Conservation (phyloP, 768 basidiomycete species). For the Lentinula detonsa region DNA sequence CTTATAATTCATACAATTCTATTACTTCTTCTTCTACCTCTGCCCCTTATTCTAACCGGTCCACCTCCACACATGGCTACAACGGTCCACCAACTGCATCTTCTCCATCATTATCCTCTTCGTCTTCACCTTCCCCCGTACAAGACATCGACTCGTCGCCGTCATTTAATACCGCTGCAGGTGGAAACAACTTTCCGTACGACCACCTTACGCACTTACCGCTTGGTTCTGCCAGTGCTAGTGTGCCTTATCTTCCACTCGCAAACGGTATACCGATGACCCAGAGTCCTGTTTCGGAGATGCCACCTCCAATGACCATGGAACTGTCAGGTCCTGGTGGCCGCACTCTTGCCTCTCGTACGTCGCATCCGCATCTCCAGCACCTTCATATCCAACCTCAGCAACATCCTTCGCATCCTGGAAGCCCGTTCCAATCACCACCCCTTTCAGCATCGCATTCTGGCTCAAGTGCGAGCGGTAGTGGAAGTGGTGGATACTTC, state of each 20-base stretch:
- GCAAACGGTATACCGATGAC: neutral
- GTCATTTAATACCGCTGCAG: neutral
- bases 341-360: neutral
- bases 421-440: neutral
- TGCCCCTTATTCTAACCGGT: neutral
- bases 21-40: neutral
- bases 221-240: neutral
- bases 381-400: neutral
- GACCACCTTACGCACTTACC: neutral
- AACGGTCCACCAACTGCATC: neutral
- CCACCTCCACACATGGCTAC: neutral
- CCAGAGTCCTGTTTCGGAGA: conserved; percentile 1
- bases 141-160: neutral
- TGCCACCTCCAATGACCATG: conserved; percentile 1
- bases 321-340: neutral
- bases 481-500: neutral
- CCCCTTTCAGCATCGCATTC: neutral
- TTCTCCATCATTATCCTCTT: neutral
- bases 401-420: neutral
- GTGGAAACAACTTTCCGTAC: neutral
- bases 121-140: conserved; percentile 3
- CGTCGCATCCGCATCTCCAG: neutral
- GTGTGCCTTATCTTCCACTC: neutral
- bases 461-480: neutral
- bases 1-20: conserved; percentile 5